Evolutionary conservation across 805 yeast species (phyloP).

Genomic region (Priceomyces medius): DNA sequence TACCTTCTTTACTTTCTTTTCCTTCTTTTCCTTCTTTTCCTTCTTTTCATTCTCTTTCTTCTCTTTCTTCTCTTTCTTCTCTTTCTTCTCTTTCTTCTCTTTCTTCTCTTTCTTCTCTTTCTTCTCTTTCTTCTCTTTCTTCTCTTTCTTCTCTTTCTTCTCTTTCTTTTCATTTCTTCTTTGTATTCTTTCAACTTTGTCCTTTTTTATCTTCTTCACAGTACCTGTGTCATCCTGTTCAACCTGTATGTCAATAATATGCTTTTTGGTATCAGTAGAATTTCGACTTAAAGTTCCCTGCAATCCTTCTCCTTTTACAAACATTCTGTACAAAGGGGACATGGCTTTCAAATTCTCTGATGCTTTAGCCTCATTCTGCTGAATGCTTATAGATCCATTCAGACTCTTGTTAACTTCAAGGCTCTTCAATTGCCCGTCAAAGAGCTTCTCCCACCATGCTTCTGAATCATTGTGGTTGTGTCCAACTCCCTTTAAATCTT

Average conservation of each 20-base stretch:
- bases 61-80: constrained; percentile 19
- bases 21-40: constrained; percentile 14
- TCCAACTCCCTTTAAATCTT: constrained; percentile 89
- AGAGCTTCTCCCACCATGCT: constrained; percentile 96
- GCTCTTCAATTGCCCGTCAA: constrained; percentile 87
- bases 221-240: not conserved
- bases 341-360: constrained; percentile 47
- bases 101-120: constrained; percentile 16
- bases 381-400: constrained; percentile 47
- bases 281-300: constrained; percentile 78
- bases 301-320: constrained; percentile 83
- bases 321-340: constrained; percentile 81
- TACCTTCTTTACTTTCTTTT: constrained; percentile 9
- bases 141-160: constrained; percentile 13
- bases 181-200: not conserved
- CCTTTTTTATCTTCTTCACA: not conserved
- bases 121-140: constrained; percentile 19
- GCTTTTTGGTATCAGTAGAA: constrained; percentile 25
- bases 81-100: constrained; percentile 24
- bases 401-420: constrained; percentile 53
- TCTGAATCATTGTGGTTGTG: constrained; percentile 73
- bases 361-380: constrained; percentile 48
- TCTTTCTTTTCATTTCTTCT: constrained; percentile 1
- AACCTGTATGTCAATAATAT: not conserved
- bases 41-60: constrained; percentile 18